Conservation (phyloP, 2,329 filamentous ascomycete genomes). For the Esteya vermicola region DNA sequence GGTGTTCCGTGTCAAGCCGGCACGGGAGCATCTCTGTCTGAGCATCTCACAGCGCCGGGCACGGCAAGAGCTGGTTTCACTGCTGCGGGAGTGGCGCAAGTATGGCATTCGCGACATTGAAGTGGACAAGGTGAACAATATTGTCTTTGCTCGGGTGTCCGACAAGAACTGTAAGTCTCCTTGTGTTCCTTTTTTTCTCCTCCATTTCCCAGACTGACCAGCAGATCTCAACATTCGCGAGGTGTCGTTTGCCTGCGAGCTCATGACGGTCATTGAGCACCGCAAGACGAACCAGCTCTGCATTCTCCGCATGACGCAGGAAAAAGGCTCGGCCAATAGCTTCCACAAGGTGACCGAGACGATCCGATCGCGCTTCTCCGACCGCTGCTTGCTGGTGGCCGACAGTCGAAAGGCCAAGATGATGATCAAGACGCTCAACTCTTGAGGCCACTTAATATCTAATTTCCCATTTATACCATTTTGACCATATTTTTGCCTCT, state of each 20-base stretch:
- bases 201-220: background rate
- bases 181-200: background rate
- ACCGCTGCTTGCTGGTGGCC: slow-evolving; percentile 51
- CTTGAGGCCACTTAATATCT: slow-evolving; percentile 14
- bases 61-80: slow-evolving; percentile 59
- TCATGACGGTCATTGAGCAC: slow-evolving; percentile 82
- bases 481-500: background rate
- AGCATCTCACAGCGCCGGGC: slow-evolving; percentile 56
- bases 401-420: slow-evolving; percentile 54
- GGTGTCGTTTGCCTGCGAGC: slow-evolving; percentile 74
- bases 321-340: slow-evolving; percentile 79
- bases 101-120: slow-evolving; percentile 71
- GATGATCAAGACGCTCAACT: slow-evolving; percentile 56
- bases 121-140: slow-evolving; percentile 64
- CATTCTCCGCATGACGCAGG: slow-evolving; percentile 76
- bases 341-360: slow-evolving; percentile 75
- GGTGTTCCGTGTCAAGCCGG: slow-evolving; percentile 80
- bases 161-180: slow-evolving; percentile 58
- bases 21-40: slow-evolving; percentile 61
- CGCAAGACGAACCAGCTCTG: slow-evolving; percentile 62
- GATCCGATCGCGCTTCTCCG: slow-evolving; percentile 53
- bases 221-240: slow-evolving; percentile 64
- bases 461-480: background rate
- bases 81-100: slow-evolving; percentile 67
- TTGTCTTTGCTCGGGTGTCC: slow-evolving; percentile 66